phyloP scores from a whole-genome alignment of 1,139 yeast species.

The Candida neerlandica region DNA sequence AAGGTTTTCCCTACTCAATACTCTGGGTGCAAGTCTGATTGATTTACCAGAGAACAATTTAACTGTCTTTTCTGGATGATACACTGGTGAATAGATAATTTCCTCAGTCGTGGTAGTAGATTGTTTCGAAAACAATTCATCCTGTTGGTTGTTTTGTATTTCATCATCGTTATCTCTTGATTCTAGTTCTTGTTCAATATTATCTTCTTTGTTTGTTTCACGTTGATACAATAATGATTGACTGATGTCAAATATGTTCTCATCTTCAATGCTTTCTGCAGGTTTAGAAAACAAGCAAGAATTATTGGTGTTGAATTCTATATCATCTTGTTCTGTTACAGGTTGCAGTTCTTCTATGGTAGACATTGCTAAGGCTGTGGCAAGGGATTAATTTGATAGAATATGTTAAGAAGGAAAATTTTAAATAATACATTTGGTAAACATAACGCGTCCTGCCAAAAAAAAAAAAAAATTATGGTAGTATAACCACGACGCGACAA shows the following conservation, averaged over 20 bases:
- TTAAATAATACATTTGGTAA: background rate
- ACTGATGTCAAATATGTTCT: background rate
- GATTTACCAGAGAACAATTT: conserved; percentile 29
- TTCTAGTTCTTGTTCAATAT: background rate
- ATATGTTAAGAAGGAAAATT: background rate
- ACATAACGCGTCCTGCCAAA: background rate
- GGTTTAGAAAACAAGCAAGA: conserved; percentile 1
- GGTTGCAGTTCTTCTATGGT: background rate
- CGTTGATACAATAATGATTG: background rate
- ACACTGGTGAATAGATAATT: conserved; percentile 5
- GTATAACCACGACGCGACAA: background rate
- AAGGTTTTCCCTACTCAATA: conserved; percentile 2
- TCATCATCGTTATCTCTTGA: background rate
- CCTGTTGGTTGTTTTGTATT: background rate
- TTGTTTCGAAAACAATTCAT: background rate
- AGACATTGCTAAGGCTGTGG: background rate
- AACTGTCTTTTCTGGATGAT: conserved; percentile 20
- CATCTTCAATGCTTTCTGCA: background rate
- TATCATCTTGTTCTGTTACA: background rate
- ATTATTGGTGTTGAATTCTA: background rate
- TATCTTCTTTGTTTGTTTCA: background rate
- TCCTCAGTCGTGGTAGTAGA: background rate
- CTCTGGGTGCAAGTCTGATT: conserved; percentile 23
- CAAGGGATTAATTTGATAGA: too few relatives aligned
- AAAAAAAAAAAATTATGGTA: background rate